Evolutionary conservation across 2,329 filamentous ascomycete species (phyloP).

Genomic region (Curvularia verruculosa): DNA sequence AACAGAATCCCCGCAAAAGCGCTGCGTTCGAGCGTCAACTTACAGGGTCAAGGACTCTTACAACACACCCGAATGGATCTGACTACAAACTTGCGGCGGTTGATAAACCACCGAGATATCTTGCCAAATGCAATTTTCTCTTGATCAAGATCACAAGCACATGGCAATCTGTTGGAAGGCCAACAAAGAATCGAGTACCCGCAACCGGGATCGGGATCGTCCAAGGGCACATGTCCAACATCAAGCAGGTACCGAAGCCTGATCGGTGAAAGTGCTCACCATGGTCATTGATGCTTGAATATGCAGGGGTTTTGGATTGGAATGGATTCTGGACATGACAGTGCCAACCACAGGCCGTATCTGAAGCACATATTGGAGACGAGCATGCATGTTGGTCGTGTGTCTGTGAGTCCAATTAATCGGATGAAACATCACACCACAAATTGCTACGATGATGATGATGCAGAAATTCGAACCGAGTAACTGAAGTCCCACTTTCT

Average conservation of each 20-base stretch:
- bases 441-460: background rate
- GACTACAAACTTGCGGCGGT: slow-evolving; percentile 7
- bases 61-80: slow-evolving; percentile 3
- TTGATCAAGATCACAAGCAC: background rate
- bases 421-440: background rate
- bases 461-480: background rate
- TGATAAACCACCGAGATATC: slow-evolving; percentile 1
- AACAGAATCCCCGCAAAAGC: background rate
- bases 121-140: background rate
- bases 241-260: slow-evolving; percentile 11
- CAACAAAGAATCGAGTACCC: background rate
- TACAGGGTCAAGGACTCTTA: background rate
- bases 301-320: slow-evolving; percentile 2
- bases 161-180: background rate
- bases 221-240: background rate
- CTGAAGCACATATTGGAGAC: background rate
- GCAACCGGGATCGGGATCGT: background rate
- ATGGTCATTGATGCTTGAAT: background rate
- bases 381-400: background rate
- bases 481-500: background rate
- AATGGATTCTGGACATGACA: background rate
- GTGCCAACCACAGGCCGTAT: background rate
- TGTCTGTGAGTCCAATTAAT: background rate
- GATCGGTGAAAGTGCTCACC: background rate
- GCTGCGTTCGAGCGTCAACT: background rate